Percentiles rank a stretch among this genome's conserved stretches.
phyloP scores from a whole-genome alignment of 345 rosid genomes.

The Carallia brachiata region DNA sequence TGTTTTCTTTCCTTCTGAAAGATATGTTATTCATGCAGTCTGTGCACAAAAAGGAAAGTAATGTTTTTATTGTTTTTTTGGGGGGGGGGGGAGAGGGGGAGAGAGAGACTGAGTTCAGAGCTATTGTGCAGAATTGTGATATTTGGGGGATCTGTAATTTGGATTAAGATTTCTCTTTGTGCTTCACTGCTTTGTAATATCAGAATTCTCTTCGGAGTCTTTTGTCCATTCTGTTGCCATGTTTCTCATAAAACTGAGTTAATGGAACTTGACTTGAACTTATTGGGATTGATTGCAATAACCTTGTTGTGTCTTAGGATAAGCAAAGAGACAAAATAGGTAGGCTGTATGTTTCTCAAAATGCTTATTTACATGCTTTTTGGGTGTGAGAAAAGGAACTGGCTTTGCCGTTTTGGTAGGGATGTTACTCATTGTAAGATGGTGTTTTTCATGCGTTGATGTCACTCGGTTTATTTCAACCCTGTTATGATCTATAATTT shows the following conservation, averaged over 20 bases:
- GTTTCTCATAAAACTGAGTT: conserved; percentile 1
- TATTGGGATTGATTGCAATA: neutral
- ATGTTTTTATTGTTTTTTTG: neutral
- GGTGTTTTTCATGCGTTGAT: neutral
- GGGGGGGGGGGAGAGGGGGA: conserved; percentile 7
- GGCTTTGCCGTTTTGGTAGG: neutral
- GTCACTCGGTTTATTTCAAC: neutral
- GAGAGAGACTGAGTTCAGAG: neutral
- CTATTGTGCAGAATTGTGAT: conserved; percentile 29
- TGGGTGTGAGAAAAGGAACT: neutral
- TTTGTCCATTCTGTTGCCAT: neutral
- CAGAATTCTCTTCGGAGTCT: conserved; percentile 19
- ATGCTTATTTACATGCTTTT: neutral
- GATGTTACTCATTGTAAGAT: neutral
- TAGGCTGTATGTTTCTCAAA: neutral
- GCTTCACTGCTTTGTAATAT: conserved; percentile 34
- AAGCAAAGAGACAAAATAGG: neutral
- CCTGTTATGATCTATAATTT: neutral
- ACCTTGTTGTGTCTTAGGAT: neutral
- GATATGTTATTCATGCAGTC: conserved; percentile 21
- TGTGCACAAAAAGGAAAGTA: conserved; percentile 23
- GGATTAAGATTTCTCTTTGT: conserved; percentile 24
- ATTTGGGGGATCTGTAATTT: conserved; percentile 29
- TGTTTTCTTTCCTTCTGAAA: conserved; percentile 23
- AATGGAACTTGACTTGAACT: neutral